Evolutionary conservation across 2,329 filamentous ascomycete species (phyloP).

Genomic region (Aureobasidium sp.): DNA sequence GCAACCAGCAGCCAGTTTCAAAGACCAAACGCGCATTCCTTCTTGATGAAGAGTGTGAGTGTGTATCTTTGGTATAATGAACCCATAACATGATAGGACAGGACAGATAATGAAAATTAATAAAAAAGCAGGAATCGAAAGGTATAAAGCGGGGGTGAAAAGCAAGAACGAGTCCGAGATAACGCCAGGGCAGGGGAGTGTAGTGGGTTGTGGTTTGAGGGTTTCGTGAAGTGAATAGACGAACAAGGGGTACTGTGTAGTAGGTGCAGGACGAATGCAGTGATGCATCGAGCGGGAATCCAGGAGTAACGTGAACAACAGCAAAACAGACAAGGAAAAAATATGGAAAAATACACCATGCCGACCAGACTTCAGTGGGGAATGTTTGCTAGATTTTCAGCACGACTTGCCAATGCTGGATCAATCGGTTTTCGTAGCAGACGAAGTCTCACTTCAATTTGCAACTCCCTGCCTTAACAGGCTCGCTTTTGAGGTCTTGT

Average conservation of each 20-base stretch:
- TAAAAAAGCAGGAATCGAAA: slow-evolving; percentile 15
- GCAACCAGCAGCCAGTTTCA: slow-evolving; percentile 11
- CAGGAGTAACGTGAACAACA: slow-evolving; percentile 1
- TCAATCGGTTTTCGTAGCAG: too few relatives aligned
- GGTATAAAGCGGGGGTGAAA: slow-evolving; percentile 13
- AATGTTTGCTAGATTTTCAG: too few relatives aligned
- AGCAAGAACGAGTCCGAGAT: slow-evolving; percentile 6
- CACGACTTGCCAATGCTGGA: too few relatives aligned
- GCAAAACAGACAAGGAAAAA: not conserved
- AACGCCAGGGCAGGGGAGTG: slow-evolving; percentile 6
- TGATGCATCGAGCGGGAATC: slow-evolving; percentile 16
- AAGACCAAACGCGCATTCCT: slow-evolving; percentile 10
- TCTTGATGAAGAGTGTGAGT: not conserved
- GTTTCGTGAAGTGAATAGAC: not conserved
- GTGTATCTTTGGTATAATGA: slow-evolving; percentile 11
- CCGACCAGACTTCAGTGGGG: not conserved
- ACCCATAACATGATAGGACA: slow-evolving; percentile 11
- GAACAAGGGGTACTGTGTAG: slow-evolving; percentile 10
- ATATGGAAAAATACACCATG: not conserved
- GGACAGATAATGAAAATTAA: slow-evolving; percentile 5
- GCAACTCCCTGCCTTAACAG: too few relatives aligned
- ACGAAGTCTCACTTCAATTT: too few relatives aligned
- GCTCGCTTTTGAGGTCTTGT: too few relatives aligned
- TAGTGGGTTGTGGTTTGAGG: not conserved
- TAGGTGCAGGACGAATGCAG: slow-evolving; percentile 15